phyloP scores from a whole-genome alignment of 768 basidiomycete species.

The Tulasnella sp. region DNA sequence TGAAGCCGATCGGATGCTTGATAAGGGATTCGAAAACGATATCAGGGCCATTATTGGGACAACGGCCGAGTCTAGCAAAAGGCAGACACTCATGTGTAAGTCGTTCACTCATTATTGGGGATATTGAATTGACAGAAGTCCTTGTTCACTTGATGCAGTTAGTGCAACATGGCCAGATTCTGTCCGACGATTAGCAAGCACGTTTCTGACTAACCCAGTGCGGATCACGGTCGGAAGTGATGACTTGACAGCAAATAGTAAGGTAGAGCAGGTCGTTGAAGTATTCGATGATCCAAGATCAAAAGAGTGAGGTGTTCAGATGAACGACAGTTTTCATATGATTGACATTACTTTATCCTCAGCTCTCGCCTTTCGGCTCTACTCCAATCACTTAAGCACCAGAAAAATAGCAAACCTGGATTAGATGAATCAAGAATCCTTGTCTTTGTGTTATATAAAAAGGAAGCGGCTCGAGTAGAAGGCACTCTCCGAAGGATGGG shows the following conservation, averaged over 20 bases:
- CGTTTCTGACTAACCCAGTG: conserved; percentile 75
- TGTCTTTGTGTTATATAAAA: conserved; percentile 95
- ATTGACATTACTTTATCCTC: not conserved
- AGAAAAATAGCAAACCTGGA: conserved; percentile 35
- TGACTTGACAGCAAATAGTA: conserved; percentile 84
- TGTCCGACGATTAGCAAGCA: conserved; percentile 73
- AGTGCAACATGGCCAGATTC: conserved; percentile 98
- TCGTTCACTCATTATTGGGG: conserved; percentile 17
- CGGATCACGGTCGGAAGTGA: conserved; percentile 92
- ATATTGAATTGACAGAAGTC: not conserved
- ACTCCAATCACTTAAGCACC: conserved; percentile 26
- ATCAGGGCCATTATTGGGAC: conserved; percentile 78
- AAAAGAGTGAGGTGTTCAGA: conserved; percentile 64
- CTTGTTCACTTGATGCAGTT: conserved; percentile 36
- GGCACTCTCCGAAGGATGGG: conserved; percentile 58
- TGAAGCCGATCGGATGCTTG: conserved; percentile 96
- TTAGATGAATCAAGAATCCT: conserved; percentile 56
- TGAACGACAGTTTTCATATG: conserved; percentile 1
- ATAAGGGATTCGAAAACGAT: conserved; percentile 97
- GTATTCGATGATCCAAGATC: conserved; percentile 74
- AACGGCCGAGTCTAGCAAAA: conserved; percentile 49
- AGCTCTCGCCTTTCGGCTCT: conserved; percentile 50
- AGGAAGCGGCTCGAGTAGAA: conserved; percentile 87
- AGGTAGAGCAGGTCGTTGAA: conserved; percentile 85
- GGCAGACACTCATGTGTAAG: conserved; percentile 93